Percentiles rank a stretch among this genome's conserved stretches.
These are phyloP conservation scores for Sporisorium reilianum DNA, from an alignment of 1,284 basidiomycete genomes.

Conservation along the genomic window DNA sequence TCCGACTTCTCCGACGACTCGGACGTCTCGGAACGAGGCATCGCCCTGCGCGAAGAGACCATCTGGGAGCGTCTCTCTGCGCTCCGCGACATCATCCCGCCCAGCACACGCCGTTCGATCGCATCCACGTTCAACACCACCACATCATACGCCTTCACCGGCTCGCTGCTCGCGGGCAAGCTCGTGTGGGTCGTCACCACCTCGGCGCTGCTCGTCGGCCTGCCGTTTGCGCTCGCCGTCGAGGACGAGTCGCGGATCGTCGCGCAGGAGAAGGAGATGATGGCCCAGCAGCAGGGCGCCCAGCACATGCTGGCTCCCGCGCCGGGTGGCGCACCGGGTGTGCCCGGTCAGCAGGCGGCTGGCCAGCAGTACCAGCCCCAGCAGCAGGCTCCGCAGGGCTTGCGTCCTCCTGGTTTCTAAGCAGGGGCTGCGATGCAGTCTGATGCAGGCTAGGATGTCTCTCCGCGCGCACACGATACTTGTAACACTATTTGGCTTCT, in stretches of 20 bases:
- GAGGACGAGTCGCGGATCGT: conserved; percentile 96
- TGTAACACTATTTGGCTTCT: conserved; percentile 26
- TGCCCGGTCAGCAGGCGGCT: neutral
- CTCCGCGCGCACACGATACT: neutral
- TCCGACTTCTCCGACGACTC: conserved; percentile 60
- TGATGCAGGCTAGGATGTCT: neutral
- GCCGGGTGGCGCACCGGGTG: conserved; percentile 13
- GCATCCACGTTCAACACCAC: conserved; percentile 76
- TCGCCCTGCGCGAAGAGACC: conserved; percentile 75
- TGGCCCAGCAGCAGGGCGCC: conserved; percentile 89
- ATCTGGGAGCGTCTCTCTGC: conserved; percentile 88
- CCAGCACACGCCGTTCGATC: conserved; percentile 84
- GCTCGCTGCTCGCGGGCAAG: conserved; percentile 82
- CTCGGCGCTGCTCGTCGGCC: conserved; percentile 88
- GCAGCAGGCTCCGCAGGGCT: conserved; percentile 40
- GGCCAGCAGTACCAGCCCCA: too few species aligned
- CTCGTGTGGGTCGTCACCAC: conserved; percentile 95
- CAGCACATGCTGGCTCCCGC: conserved; percentile 73
- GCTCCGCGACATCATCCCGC: conserved; percentile 93
- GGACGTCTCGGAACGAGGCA: conserved; percentile 60
- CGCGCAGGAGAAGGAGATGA: conserved; percentile 93
- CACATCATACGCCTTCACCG: conserved; percentile 74
- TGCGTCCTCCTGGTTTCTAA: conserved; percentile 66
- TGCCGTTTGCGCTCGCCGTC: conserved; percentile 90
- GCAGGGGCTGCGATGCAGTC: too few species aligned